Evolutionary conservation across 2,329 filamentous ascomycete species (phyloP).

Genomic region (Diplocarpon rosae): DNA sequence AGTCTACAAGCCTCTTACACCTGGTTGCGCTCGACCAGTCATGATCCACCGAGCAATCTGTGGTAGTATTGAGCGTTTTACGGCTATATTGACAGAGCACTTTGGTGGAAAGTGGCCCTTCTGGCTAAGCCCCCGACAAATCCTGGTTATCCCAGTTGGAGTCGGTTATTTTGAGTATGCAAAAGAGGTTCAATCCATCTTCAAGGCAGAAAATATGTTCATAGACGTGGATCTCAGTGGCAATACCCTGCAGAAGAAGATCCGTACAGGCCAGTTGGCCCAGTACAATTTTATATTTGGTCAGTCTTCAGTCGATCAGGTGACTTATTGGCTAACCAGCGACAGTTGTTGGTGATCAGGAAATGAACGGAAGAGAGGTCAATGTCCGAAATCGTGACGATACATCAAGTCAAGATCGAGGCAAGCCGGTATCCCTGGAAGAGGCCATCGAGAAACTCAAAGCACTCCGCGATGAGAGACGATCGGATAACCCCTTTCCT

Average conservation of each 20-base stretch:
- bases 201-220: conserved; percentile 58
- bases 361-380: conserved; percentile 47
- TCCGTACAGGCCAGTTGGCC: conserved; percentile 66
- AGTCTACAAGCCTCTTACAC: conserved; percentile 41
- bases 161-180: conserved; percentile 63
- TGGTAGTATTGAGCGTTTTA: conserved; percentile 57
- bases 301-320: conserved; percentile 30
- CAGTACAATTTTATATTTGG: conserved; percentile 80
- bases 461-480: conserved; percentile 38
- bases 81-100: conserved; percentile 72
- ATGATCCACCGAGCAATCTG: conserved; percentile 80
- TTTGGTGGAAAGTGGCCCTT: conserved; percentile 84
- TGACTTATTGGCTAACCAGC: background rate
- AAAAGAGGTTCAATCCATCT: conserved; percentile 57
- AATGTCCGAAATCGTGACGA: conserved; percentile 56
- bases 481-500: conserved; percentile 30
- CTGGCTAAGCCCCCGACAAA: conserved; percentile 77
- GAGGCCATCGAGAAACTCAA: conserved; percentile 46
- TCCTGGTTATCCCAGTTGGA: conserved; percentile 69
- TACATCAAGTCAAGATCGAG: conserved; percentile 48
- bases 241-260: conserved; percentile 85
- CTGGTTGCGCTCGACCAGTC: conserved; percentile 67
- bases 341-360: conserved; percentile 49
- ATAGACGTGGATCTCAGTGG: conserved; percentile 60
- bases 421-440: conserved; percentile 45